Evolutionary conservation across 108 stramenopile genomes (phyloP).

Genomic region (Nitzschia putrida): DNA sequence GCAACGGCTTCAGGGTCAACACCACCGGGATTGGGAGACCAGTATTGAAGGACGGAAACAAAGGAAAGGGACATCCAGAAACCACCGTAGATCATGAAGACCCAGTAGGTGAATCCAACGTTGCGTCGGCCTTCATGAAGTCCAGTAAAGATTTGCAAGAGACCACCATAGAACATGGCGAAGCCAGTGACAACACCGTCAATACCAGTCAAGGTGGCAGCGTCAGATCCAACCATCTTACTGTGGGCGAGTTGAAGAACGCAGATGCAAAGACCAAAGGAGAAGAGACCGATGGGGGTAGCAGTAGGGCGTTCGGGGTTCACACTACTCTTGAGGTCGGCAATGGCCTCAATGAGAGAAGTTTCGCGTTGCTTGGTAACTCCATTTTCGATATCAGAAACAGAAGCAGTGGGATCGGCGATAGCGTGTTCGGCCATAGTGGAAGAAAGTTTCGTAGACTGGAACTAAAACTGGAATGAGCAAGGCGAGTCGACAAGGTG

Average conservation of each 20-base stretch:
- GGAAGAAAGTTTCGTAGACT: no score
- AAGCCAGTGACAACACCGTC: constrained; percentile 30
- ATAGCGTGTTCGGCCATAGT: no score
- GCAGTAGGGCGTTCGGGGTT: constrained; percentile 38
- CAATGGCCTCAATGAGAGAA: no score
- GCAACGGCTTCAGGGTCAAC: constrained; percentile 17
- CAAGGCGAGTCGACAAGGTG: no score
- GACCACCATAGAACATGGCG: constrained; percentile 48
- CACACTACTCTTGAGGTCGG: not conserved
- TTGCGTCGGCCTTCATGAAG: constrained; percentile 37
- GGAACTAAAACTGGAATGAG: no score
- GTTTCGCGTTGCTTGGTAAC: no score
- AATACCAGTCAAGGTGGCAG: constrained; percentile 11
- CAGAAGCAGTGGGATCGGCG: no score
- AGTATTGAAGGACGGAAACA: constrained; percentile 17
- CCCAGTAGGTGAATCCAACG: constrained; percentile 43
- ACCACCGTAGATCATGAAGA: constrained; percentile 42
- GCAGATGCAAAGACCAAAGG: constrained; percentile 44
- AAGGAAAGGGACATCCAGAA: constrained; percentile 41
- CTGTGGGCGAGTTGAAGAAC: constrained; percentile 40
- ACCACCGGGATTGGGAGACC: constrained; percentile 13
- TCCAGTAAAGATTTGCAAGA: constrained; percentile 44
- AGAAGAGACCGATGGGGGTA: constrained; percentile 44
- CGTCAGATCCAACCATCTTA: constrained; percentile 18
- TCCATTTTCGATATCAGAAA: no score